These are phyloP conservation scores for Ganoderma meredithae DNA, from an alignment of 1,284 basidiomycete species.

Conservation along the genomic window DNA sequence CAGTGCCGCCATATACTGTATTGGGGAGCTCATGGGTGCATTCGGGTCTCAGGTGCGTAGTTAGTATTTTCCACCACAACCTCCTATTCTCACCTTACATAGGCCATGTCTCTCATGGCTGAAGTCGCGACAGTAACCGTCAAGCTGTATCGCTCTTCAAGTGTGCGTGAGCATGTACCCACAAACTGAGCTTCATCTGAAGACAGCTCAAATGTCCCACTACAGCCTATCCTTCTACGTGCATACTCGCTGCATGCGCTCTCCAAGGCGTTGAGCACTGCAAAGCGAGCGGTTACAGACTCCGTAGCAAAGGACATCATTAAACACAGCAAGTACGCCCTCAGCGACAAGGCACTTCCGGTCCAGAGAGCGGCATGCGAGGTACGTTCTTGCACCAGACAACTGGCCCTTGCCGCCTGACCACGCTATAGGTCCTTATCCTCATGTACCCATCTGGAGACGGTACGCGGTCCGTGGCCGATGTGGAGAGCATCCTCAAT, in stretches of 20 bases:
- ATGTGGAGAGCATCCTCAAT: constrained; percentile 79
- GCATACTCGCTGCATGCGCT: constrained; percentile 85
- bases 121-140: constrained; percentile 77
- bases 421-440: constrained; percentile 62
- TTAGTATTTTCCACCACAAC: constrained; percentile 17
- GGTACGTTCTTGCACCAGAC: constrained; percentile 48
- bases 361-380: constrained; percentile 88
- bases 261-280: constrained; percentile 77
- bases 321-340: constrained; percentile 80
- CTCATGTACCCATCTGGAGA: constrained; percentile 69
- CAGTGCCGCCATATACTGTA: constrained; percentile 81
- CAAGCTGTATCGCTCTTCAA: constrained; percentile 75
- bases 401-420: background rate
- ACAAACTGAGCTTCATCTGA: background rate
- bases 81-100: constrained; percentile 3
- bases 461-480: constrained; percentile 59
- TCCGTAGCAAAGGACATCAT: constrained; percentile 81
- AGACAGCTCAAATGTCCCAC: background rate
- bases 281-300: constrained; percentile 87
- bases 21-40: constrained; percentile 87
- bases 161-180: constrained; percentile 52
- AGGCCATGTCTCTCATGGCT: constrained; percentile 96
- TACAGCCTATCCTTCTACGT: constrained; percentile 80
- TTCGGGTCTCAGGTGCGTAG: constrained; percentile 83
- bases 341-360: constrained; percentile 87